Conservation (phyloP, 192 early-diverging fungal species). For the Podila clonocystis region DNA sequence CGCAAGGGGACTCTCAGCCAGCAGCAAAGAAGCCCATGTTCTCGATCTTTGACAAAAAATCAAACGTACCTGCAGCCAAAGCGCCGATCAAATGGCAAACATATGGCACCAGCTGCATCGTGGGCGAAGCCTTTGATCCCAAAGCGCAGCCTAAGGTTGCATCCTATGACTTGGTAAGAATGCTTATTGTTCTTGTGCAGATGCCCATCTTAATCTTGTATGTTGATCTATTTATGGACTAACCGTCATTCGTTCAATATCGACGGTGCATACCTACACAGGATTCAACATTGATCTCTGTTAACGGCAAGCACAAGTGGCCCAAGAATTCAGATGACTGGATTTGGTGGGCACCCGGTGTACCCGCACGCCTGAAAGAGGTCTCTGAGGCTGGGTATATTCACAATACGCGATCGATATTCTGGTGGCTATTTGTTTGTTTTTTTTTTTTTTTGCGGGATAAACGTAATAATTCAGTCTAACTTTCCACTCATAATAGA, state of each 20-base stretch:
- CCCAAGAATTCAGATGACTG: conserved; percentile 84
- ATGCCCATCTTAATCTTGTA: not conserved
- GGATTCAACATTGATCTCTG: conserved; percentile 81
- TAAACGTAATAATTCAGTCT: not conserved
- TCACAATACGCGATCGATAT: not conserved
- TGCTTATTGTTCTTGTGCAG: not conserved
- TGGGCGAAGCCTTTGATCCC: conserved; percentile 37
- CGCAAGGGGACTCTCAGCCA: not conserved
- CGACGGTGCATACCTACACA: conserved; percentile 1
- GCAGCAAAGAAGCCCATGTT: conserved; percentile 38
- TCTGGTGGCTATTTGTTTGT: conserved; percentile 8
- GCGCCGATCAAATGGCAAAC: conserved; percentile 28
- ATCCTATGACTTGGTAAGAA: conserved; percentile 71
- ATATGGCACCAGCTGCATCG: conserved; percentile 35
- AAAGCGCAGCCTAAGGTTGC: conserved; percentile 61
- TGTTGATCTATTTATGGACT: not conserved
- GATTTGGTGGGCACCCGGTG: conserved; percentile 68
- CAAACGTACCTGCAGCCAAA: not conserved
- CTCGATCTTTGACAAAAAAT: conserved; percentile 34
- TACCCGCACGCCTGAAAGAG: conserved; percentile 67
- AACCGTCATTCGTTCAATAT: not conserved
- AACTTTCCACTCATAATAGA: conserved; percentile 39
- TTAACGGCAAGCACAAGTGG: conserved; percentile 67
- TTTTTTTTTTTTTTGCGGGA: not conserved
- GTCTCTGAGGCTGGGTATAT: conserved; percentile 71